Evolutionary conservation across 2,329 filamentous ascomycete species (phyloP).

Genomic region (Cladosporium oxysporum): DNA sequence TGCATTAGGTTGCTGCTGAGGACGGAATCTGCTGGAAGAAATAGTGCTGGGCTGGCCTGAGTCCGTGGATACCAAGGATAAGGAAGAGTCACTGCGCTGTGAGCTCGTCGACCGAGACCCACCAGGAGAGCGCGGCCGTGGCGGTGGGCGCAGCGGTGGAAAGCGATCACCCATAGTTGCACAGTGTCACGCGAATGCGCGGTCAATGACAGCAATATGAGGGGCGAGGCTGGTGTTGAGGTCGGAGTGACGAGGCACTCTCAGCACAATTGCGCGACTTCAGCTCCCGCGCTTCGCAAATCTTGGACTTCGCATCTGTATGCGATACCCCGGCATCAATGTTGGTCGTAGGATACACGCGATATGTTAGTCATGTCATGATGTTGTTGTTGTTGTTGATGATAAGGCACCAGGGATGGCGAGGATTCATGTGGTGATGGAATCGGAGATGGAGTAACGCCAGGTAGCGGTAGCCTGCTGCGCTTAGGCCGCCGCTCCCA

Average conservation of each 20-base stretch:
- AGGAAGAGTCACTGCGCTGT: conserved; percentile 38
- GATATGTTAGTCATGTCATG: conserved; percentile 10
- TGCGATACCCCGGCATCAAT: conserved; percentile 13
- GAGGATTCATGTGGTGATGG: neutral
- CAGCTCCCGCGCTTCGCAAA: neutral
- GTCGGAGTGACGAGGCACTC: neutral
- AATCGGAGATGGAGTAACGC: conserved; percentile 14
- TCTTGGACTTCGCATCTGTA: conserved; percentile 7
- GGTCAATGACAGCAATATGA: conserved; percentile 5
- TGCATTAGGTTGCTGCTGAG: conserved; percentile 29
- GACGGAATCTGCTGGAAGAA: conserved; percentile 26
- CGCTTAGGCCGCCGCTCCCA: neutral
- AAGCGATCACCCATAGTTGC: conserved; percentile 31
- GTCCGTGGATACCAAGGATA: conserved; percentile 42
- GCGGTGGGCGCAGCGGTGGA: conserved; percentile 34
- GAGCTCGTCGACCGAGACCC: conserved; percentile 35
- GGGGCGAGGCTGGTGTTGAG: neutral
- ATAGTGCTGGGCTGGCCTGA: conserved; percentile 42
- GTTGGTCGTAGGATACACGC: conserved; percentile 12
- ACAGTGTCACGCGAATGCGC: conserved; percentile 4
- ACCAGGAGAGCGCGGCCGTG: conserved; percentile 34
- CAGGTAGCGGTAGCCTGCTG: conserved; percentile 3
- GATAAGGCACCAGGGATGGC: neutral
- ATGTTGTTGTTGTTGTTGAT: neutral
- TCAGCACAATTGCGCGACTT: conserved; percentile 8